Percentiles rank a stretch among this genome's conserved stretches.
Conservation (phyloP, 2,329 filamentous ascomycete genomes). For the Diplodia sapinea region DNA sequence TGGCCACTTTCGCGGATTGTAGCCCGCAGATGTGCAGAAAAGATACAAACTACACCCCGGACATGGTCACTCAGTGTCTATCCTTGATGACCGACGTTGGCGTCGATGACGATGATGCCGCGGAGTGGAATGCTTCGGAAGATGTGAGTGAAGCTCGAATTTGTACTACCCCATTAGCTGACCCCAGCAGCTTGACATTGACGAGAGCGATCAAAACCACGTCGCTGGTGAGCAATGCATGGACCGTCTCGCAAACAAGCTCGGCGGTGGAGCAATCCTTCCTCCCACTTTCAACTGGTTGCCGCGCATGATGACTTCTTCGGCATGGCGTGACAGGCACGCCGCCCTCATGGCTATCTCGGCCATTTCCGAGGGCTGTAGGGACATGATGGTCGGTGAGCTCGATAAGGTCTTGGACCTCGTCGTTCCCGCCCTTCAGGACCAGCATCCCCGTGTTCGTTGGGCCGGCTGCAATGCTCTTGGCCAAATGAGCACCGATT, state of each 20-base stretch:
- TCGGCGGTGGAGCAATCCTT: slow-evolving; percentile 90
- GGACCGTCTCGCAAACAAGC: slow-evolving; percentile 96
- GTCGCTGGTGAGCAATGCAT: slow-evolving; percentile 98
- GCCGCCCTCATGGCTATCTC: slow-evolving; percentile 98
- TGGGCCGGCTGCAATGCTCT: slow-evolving; percentile 98
- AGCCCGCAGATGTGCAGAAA: slow-evolving; percentile 94
- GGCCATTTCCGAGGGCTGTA: slow-evolving; percentile 95
- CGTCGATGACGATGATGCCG: slow-evolving; percentile 89
- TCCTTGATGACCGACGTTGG: slow-evolving; percentile 98
- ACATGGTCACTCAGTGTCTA: slow-evolving; percentile 98
- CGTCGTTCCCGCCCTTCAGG: slow-evolving; percentile 88
- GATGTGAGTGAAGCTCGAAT: slow-evolving; percentile 65
- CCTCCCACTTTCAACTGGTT: slow-evolving; percentile 96
- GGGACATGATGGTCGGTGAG: slow-evolving; percentile 93
- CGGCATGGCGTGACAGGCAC: slow-evolving; percentile 92
- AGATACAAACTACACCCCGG: slow-evolving; percentile 85
- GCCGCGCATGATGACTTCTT: slow-evolving; percentile 95
- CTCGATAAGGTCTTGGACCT: slow-evolving; percentile 91
- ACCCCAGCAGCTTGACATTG: slow-evolving; percentile 75
- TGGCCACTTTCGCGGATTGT: slow-evolving; percentile 97
- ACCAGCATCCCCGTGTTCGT: slow-evolving; percentile 89
- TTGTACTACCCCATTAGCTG: slow-evolving; percentile 26
- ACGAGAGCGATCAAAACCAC: slow-evolving; percentile 96
- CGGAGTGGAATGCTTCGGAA: slow-evolving; percentile 91
- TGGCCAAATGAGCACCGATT: slow-evolving; percentile 99